These are phyloP conservation scores for Cryptococcus sp. DNA, from an alignment of 1,284 basidiomycete genomes.

Conservation along the genomic window DNA sequence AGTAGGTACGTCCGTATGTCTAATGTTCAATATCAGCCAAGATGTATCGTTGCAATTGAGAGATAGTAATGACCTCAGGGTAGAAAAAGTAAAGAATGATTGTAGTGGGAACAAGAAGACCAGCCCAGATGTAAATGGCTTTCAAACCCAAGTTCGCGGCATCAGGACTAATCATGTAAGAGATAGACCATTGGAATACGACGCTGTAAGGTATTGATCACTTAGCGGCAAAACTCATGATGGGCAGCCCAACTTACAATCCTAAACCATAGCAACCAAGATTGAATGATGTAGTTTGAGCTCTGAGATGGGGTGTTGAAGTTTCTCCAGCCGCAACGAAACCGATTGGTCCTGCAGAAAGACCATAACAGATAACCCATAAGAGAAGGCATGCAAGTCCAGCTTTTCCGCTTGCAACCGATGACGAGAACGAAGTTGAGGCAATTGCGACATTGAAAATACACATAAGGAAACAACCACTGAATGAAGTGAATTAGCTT, in stretches of 20 bases:
- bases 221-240: background rate
- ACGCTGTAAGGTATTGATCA: slow-evolving; percentile 6
- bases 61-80: slow-evolving; percentile 18
- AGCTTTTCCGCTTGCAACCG: slow-evolving; percentile 12
- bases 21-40: background rate
- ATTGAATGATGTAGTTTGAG: slow-evolving; percentile 27
- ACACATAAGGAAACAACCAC: slow-evolving; percentile 25
- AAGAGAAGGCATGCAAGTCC: slow-evolving; percentile 21
- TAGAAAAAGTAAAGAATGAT: slow-evolving; percentile 27
- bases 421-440: slow-evolving; percentile 15
- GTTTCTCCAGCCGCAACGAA: slow-evolving; percentile 24
- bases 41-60: background rate
- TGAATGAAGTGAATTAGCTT: slow-evolving; percentile 2
- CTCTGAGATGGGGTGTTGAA: slow-evolving; percentile 22
- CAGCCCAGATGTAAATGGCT: slow-evolving; percentile 28
- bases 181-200: slow-evolving; percentile 27
- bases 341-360: slow-evolving; percentile 24
- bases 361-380: slow-evolving; percentile 26
- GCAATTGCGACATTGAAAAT: slow-evolving; percentile 29
- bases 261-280: slow-evolving; percentile 26
- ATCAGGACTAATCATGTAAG: slow-evolving; percentile 32
- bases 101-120: slow-evolving; percentile 24
- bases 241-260: slow-evolving; percentile 16
- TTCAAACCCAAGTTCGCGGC: slow-evolving; percentile 28
- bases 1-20: slow-evolving; percentile 29